Evolutionary conservation across 306 rosid species (phyloP).

Genomic region (Fagus crenata): DNA sequence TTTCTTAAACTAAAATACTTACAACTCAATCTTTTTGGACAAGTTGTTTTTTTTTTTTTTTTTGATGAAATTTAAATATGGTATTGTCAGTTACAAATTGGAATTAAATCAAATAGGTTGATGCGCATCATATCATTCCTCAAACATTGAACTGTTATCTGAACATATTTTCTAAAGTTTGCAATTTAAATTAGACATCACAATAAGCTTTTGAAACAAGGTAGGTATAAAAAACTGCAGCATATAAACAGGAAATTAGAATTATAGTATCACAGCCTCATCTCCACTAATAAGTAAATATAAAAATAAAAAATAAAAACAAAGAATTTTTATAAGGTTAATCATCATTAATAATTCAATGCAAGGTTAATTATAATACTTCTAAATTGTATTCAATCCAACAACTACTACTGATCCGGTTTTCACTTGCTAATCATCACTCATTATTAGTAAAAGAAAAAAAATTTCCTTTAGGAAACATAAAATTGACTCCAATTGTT

Average conservation of each 20-base stretch:
- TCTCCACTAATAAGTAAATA: not conserved
- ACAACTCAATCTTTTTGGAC: too few species aligned
- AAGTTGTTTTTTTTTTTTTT: too few species aligned
- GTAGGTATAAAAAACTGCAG: not conserved
- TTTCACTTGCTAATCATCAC: not conserved
- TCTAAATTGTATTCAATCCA: too few species aligned
- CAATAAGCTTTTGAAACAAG: not conserved
- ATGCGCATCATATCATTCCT: constrained; percentile 41
- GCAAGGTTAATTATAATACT: not conserved
- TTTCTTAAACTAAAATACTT: too few species aligned
- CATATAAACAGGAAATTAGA: not conserved
- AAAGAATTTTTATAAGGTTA: not conserved
- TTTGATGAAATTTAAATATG: too few species aligned
- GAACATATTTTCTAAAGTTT: constrained; percentile 17
- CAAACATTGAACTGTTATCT: constrained; percentile 26
- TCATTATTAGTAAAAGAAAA: not conserved
- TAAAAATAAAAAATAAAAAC: not conserved
- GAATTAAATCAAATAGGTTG: constrained; percentile 40
- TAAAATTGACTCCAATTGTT: too few species aligned
- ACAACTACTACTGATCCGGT: too few species aligned
- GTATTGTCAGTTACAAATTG: too few species aligned
- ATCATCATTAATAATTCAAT: not conserved
- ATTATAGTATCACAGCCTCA: not conserved
- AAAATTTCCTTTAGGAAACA: not conserved
- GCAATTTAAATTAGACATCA: constrained; percentile 29